phyloP scores from a whole-genome alignment of 108 stramenopile genomes.

The Pseudonitzschia pungens region DNA sequence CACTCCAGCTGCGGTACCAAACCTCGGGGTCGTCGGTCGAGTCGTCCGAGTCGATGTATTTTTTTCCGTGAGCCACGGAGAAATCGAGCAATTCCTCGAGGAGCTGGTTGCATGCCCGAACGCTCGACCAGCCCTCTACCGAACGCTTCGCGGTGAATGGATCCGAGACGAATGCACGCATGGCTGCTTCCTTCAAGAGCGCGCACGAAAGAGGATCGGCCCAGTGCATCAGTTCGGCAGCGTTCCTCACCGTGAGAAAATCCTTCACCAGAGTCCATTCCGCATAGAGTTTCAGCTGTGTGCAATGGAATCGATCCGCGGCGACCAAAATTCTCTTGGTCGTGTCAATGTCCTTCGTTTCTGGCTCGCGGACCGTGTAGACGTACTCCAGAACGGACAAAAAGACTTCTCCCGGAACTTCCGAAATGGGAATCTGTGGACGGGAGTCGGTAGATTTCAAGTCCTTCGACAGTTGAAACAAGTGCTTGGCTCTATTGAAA shows the following conservation, averaged over 20 bases:
- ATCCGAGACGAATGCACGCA: not conserved
- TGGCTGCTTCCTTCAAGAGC: conserved; percentile 19
- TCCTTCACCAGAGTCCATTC: not conserved
- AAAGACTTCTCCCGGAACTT: not conserved
- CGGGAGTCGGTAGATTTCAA: too few relatives aligned
- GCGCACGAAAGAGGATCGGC: conserved; percentile 15
- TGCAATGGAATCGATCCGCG: conserved; percentile 22
- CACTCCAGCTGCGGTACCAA: too few relatives aligned
- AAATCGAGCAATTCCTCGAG: not conserved
- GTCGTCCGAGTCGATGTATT: too few relatives aligned
- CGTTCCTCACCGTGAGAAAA: not conserved
- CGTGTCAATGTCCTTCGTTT: not conserved
- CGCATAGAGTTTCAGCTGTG: conserved; percentile 11
- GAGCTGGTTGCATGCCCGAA: not conserved
- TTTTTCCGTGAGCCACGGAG: too few relatives aligned
- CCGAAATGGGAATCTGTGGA: not conserved
- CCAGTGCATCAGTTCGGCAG: conserved; percentile 1
- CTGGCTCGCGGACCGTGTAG: not conserved
- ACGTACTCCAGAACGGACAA: not conserved
- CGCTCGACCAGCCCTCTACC: not conserved
- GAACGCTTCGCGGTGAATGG: not conserved
- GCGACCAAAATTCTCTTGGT: conserved; percentile 2
- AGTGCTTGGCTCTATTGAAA: too few relatives aligned
- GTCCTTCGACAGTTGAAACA: too few relatives aligned
- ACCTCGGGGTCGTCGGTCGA: too few relatives aligned